Evolutionary conservation across 805 yeast genomes (phyloP), one percentile per base, ranked within the genome.

Genomic region (Spathaspora arborariae): DNA sequence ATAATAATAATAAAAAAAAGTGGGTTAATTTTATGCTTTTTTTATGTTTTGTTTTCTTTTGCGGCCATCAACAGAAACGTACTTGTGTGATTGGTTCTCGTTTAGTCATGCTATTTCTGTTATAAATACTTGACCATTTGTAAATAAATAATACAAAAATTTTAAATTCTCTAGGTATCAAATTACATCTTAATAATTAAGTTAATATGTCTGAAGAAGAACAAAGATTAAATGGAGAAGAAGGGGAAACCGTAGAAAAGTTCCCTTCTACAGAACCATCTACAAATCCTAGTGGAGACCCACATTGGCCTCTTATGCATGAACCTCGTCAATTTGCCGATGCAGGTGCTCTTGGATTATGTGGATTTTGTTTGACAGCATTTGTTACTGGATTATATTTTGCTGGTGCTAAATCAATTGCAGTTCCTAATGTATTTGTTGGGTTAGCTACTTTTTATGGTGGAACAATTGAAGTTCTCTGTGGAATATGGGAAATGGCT

Each of bases 401-500:
- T 50, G 76, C 80, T 22, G 64, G 67, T 27, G 84, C 84, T 13
- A 74, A 75, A 60, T 80, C 80, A 39, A 68, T 82, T 30, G 57
- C 63, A 0, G 59, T 63, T 37, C 78, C 83, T 33, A 78, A 78
- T 49, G 73, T 79, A 22, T 79, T 80, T 43, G 75, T 81, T 21
- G 81, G 81, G 13, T 54, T 72, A 20, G 84, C 86, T 0, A 64
- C 73, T 54, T 80, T 81, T 56, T 82, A 82, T 52, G 88, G 87
- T 43, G 87, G 87, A 8, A 55, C 73, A 2, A 70, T 75, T 26
- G 86, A 82, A 63, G 53, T 81, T 18, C 61, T 76, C 24, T 85
- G 85, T 13, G 87, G 87, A 20, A 70, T 81, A 65, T 81, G 85
- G 85, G 86, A 81, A 59, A 68, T 81, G 53, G 79, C 79, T 2